Conservation (phyloP, 1,284 basidiomycete species). For the Ustilago hordei region DNA sequence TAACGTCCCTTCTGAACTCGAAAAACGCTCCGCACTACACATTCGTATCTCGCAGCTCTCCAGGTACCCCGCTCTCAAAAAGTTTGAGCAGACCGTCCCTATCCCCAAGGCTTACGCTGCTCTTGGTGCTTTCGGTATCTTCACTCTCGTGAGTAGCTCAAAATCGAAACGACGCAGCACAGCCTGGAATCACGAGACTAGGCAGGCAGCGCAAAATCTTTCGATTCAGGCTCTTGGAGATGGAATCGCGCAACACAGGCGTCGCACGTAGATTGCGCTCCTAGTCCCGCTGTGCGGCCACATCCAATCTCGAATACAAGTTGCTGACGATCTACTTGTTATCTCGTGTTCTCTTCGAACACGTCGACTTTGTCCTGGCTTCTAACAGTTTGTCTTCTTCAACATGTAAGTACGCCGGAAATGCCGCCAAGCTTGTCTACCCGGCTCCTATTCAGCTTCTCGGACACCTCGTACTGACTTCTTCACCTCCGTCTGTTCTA, state of each 20-base stretch:
- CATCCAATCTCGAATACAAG: not conserved
- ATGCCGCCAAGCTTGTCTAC: not conserved
- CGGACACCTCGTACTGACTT: slow-evolving; percentile 1
- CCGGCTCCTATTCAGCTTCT: not conserved
- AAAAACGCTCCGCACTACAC: no score
- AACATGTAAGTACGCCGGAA: slow-evolving; percentile 60
- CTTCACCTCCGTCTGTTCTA: not conserved
- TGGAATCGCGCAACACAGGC: no score
- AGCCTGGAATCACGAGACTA: not conserved
- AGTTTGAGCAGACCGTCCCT: slow-evolving; percentile 88
- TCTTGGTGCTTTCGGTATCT: slow-evolving; percentile 78
- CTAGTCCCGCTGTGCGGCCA: no score
- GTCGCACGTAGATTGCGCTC: no score
- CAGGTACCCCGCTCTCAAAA: slow-evolving; percentile 79
- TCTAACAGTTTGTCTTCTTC: slow-evolving; percentile 71
- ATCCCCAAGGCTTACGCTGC: slow-evolving; percentile 93
- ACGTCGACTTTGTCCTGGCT: not conserved
- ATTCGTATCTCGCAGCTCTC: slow-evolving; percentile 75
- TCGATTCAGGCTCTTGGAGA: not conserved
- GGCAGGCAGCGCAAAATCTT: not conserved
- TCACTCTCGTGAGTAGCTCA: slow-evolving; percentile 62
- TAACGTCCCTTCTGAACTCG: not conserved
- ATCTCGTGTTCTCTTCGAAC: slow-evolving; percentile 14
- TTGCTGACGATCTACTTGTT: not conserved
- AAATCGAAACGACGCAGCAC: not conserved